Conservation (phyloP, 140 eudicot species). For the Anethum foeniculum region DNA sequence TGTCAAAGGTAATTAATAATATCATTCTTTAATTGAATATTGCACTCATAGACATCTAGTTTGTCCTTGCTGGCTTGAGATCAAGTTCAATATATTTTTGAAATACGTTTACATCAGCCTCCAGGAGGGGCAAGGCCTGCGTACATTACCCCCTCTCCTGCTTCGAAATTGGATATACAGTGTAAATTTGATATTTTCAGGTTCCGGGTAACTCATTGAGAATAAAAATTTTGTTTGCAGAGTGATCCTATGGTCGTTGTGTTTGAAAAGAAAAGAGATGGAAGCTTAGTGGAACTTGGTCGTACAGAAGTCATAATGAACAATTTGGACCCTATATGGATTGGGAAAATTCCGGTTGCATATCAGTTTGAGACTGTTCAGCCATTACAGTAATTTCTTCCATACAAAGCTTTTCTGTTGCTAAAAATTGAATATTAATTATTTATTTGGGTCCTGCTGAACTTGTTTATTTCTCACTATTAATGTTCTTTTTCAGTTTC, state of each 20-base stretch:
- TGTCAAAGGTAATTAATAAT: conserved; percentile 60
- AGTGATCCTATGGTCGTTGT: conserved; percentile 96
- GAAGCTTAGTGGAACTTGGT: conserved; percentile 76
- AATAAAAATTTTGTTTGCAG: conserved; percentile 26
- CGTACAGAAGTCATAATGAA: conserved; percentile 94
- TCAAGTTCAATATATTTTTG: not conserved
- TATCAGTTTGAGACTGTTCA: conserved; percentile 92
- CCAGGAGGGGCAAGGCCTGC: not conserved
- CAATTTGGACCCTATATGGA: conserved; percentile 76
- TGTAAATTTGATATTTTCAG: not conserved
- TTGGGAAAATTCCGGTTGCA: conserved; percentile 52
- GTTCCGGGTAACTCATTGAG: not conserved
- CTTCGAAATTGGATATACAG: not conserved
- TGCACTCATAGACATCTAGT: not conserved
- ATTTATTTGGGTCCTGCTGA: conserved; percentile 7
- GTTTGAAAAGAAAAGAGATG: conserved; percentile 54
- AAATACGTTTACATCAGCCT: not conserved
- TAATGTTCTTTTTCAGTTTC: conserved; percentile 50
- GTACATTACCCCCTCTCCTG: not conserved
- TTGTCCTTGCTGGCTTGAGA: not conserved
- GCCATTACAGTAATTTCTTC: conserved; percentile 57
- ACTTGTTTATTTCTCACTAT: conserved; percentile 14
- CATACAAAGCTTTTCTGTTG: not conserved
- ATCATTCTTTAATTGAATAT: not conserved
- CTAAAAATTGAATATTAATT: not conserved